Evolutionary conservation across 306 rosid species (phyloP), one percentile per base, ranked within the genome.

Genomic region (Cercis canadensis): DNA sequence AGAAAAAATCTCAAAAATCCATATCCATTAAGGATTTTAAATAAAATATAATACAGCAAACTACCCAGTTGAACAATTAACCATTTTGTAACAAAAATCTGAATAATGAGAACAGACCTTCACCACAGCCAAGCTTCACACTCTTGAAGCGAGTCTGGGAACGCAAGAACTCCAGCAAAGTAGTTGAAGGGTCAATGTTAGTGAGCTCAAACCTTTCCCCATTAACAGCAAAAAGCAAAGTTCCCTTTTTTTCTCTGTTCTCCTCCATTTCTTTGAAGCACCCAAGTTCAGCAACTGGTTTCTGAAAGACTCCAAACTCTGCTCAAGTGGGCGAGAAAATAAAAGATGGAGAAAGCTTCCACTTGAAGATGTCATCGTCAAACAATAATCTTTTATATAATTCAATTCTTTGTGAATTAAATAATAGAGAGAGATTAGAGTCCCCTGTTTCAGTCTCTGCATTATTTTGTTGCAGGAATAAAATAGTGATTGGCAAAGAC

Each of bases 101-200:
- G 29, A 19, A 16, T 44, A n/a, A 16, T 11, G 40, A 11, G 24
- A 24, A 62, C 37, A 39, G 24, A 62, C 12, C 52, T 17, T 11
- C 37, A 3, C 50, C 51, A 17, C 37, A 62, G 14, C 43, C 43
- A 41, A 21, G 50, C 24, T 10, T 58, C 24, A 36, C 36, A 60
- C 92, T 84, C 81, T 81, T 84, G 76, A 81, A 87, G 41, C 60
- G 77, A 65, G 92, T 87, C 13, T 44, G 80, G 19, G 69, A 10
- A 19, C 92, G 88, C 61, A 87, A 64, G 81, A 84, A 87, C 24
- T 81, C 74, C 11, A 84, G 82, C 82, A 87, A 39, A 57, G 88
- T 84, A 2, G 79, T 84, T 3, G 92, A 87, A 21, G 87, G 88
- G 45, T 84, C 83, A 1, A 81, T 56, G 4, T 57, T 18, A 11